These are phyloP conservation scores for Vitis amurensis DNA, from an alignment of 164 flowering plant species.

Conservation along the genomic window DNA sequence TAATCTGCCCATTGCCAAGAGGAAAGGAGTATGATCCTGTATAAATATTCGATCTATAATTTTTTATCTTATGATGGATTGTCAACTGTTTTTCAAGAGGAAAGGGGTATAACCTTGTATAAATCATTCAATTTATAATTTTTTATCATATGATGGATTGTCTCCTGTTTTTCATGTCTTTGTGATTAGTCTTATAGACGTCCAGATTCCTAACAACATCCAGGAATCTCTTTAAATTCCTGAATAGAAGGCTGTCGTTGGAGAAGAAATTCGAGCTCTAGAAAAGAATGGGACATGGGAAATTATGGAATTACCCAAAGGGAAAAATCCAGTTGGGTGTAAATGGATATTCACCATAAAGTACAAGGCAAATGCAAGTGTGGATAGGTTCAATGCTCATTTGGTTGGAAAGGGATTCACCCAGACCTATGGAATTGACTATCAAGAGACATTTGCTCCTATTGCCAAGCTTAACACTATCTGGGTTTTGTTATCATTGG, in stretches of 20 bases:
- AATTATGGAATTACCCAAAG: too few relatives aligned
- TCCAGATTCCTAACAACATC: background rate
- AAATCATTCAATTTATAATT: background rate
- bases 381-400: background rate
- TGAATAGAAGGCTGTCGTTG: background rate
- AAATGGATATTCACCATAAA: background rate
- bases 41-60: background rate
- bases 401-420: background rate
- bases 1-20: background rate
- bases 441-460: too few relatives aligned
- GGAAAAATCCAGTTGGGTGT: too few relatives aligned
- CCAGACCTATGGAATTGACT: background rate
- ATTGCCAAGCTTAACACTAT: too few relatives aligned
- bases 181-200: background rate
- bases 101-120: background rate
- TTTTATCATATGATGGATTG: background rate
- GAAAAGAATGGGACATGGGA: background rate
- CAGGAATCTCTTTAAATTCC: background rate
- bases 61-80: background rate
- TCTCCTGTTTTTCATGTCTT: too few relatives aligned
- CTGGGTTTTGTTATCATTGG: too few relatives aligned
- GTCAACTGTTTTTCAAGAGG: background rate
- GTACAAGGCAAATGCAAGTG: background rate
- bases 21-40: background rate
- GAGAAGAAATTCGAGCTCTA: background rate